phyloP scores from a whole-genome alignment of 805 yeast genomes.

The Lipomyces mesembrius region DNA sequence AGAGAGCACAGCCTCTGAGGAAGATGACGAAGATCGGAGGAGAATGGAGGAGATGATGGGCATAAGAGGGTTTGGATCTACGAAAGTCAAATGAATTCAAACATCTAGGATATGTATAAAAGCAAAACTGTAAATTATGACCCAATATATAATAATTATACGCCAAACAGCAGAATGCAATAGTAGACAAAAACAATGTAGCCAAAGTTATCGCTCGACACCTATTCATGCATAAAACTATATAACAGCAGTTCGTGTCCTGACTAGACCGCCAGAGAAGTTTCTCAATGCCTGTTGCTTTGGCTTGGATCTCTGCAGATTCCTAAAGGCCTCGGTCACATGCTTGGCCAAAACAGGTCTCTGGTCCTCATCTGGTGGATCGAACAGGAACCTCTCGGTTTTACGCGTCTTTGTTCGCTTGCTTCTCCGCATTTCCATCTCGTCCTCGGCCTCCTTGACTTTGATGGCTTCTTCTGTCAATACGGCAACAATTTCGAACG shows the following conservation, averaged over 20 bases:
- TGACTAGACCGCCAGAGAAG: slow-evolving; percentile 70
- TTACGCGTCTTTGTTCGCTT: slow-evolving; percentile 53
- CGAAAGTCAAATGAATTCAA: slow-evolving; percentile 46
- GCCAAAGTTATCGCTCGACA: neutral
- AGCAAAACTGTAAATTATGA: slow-evolving; percentile 1
- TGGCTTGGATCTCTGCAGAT: slow-evolving; percentile 63
- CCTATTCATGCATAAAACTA: slow-evolving; percentile 11
- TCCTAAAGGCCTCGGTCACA: slow-evolving; percentile 87
- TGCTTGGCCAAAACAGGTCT: slow-evolving; percentile 79
- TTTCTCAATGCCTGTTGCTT: slow-evolving; percentile 68
- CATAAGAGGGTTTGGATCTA: slow-evolving; percentile 58
- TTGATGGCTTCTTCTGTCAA: slow-evolving; percentile 88
- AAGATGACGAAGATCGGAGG: slow-evolving; percentile 32
- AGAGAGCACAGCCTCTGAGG: slow-evolving; percentile 14
- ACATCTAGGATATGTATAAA: neutral
- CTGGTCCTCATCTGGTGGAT: slow-evolving; percentile 84
- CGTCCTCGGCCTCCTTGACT: slow-evolving; percentile 72
- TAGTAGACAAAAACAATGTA: neutral
- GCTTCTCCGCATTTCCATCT: slow-evolving; percentile 47
- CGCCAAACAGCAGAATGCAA: slow-evolving; percentile 9
- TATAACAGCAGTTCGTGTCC: slow-evolving; percentile 58
- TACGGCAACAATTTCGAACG: slow-evolving; percentile 95
- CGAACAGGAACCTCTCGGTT: slow-evolving; percentile 66
- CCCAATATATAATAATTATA: neutral
- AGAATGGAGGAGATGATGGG: slow-evolving; percentile 58